Base-by-base conservation (phyloP, 768 basidiomycete species). In the Porphyrellus cyaneotinctus region DNA sequence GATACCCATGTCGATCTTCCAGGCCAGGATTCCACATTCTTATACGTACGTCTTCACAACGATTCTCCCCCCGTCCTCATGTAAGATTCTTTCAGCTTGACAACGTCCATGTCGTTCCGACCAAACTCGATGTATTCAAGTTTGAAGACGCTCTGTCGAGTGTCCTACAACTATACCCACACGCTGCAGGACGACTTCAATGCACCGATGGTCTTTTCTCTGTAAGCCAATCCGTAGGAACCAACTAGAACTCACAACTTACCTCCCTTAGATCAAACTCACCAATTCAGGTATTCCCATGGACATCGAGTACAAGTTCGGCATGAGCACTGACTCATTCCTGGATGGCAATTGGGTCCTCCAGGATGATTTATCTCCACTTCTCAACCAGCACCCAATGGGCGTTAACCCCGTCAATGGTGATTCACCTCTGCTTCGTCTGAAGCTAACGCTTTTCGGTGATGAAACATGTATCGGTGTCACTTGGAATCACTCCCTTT, bases 401-500 rank as follows among this genome's bases (percentile, higher is more conserved):
- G 52, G 47, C 33, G 52, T 60, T 30, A 48, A 39, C 20, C 31
- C 60, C 12, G 52, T 60, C 33, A 64, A 67, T 31, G 52, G 60
- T 8, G 35, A 32, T 30, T 49, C 53, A 22, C 58, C 63, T 10
- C 56, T 67, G 33, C 58, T 67, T 28, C 61, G 60, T 35, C 42
- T 70, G 33, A 72, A 71, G 39, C 22, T 72, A 32, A 63, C 60
- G 1, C 26, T 67, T 14, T 57, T 68, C 9, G 48, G 47, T 5
- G 23, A 39, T 2, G 60, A 68, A 48, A 72, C 69, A 0, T 59
- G 59, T 28, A 58, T 71, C 31, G 71, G 66, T 18, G 54, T 72
- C n/a, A 63, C 67, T 2, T 72, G 70, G 71, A 61, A 72, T 39
- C 71, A 72, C 39, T 58, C 61, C 11, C 65, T 72, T 11, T 71